These are phyloP conservation scores for Pleodorina starrii DNA, from an alignment of 139 green algal species.

Conservation along the genomic window DNA sequence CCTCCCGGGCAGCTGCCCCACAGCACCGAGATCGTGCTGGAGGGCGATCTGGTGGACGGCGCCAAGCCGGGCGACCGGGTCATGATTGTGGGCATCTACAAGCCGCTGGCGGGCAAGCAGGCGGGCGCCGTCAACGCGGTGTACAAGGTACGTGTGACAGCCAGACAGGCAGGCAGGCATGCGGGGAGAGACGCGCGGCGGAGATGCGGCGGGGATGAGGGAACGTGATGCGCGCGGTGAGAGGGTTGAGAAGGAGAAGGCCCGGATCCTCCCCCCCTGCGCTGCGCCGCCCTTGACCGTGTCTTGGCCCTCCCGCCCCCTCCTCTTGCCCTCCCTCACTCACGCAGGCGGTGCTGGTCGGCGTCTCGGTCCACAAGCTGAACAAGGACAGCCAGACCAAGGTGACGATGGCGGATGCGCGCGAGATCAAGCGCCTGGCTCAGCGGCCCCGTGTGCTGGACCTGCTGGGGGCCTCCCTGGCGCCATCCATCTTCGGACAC, in stretches of 20 bases:
- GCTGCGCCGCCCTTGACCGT: too few species aligned
- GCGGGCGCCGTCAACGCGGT: conserved; percentile 71
- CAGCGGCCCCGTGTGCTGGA: conserved; percentile 76
- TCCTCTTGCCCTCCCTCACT: not conserved
- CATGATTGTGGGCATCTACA: conserved; percentile 93
- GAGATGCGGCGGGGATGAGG: too few species aligned
- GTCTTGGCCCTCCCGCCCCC: not conserved
- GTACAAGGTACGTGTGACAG: conserved; percentile 62
- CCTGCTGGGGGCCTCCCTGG: conserved; percentile 88
- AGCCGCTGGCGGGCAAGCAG: conserved; percentile 78
- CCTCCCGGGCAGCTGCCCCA: conserved; percentile 96
- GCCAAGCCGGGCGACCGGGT: conserved; percentile 98
- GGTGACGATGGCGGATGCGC: conserved; percentile 52
- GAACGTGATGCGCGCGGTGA: too few species aligned
- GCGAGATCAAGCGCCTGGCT: conserved; percentile 66
- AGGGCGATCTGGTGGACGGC: conserved; percentile 59
- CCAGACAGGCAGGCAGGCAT: too few species aligned
- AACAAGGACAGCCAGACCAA: conserved; percentile 59
- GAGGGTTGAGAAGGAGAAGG: too few species aligned
- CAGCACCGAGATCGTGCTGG: conserved; percentile 67
- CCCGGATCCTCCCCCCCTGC: too few species aligned
- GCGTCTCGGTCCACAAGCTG: conserved; percentile 73
- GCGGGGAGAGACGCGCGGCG: too few species aligned
- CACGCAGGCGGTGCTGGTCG: conserved; percentile 73
- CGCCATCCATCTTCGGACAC: conserved; percentile 98